phyloP scores from a whole-genome alignment of 2,329 filamentous ascomycete species.

The Nothopassalora personata region DNA sequence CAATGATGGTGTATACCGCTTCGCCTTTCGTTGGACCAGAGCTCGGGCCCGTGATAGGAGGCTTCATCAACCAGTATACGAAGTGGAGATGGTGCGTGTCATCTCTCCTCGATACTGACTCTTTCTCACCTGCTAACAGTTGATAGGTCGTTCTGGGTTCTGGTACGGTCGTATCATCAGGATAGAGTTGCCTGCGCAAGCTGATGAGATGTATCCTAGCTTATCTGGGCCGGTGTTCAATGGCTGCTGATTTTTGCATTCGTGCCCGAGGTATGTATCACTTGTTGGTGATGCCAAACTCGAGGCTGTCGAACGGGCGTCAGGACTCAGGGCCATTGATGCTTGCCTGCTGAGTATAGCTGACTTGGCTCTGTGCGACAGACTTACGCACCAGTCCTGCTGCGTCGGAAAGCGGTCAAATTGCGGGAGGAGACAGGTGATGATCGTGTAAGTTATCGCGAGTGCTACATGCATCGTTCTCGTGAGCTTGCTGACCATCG shows the following conservation, averaged over 20 bases:
- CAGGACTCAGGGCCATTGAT: too few species aligned
- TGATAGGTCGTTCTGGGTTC: constrained; percentile 65
- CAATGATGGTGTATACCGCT: constrained; percentile 72
- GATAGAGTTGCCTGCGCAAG: neutral
- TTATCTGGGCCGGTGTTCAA: constrained; percentile 72
- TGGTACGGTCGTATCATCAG: constrained; percentile 36
- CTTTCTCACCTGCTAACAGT: neutral
- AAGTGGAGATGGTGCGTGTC: constrained; percentile 58
- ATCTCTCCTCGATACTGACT: neutral
- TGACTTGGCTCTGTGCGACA: too few species aligned
- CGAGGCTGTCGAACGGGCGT: too few species aligned
- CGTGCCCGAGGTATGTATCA: constrained; percentile 59
- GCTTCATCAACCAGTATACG: constrained; percentile 73
- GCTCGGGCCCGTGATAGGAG: constrained; percentile 59
- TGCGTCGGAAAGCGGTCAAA: constrained; percentile 65
- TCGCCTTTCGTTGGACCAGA: constrained; percentile 55
- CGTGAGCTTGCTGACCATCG: neutral
- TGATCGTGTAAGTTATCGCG: constrained; percentile 22
- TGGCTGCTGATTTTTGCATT: constrained; percentile 61
- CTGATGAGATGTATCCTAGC: neutral
- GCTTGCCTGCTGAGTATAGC: too few species aligned
- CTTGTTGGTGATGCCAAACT: too few species aligned
- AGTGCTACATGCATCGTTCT: neutral
- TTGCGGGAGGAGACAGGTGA: constrained; percentile 74
- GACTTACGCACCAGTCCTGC: constrained; percentile 54